Evolutionary conservation across 2,329 filamentous ascomycete genomes (phyloP), one percentile per base, ranked within the genome.

Genomic region (Hypoxylon sp.): DNA sequence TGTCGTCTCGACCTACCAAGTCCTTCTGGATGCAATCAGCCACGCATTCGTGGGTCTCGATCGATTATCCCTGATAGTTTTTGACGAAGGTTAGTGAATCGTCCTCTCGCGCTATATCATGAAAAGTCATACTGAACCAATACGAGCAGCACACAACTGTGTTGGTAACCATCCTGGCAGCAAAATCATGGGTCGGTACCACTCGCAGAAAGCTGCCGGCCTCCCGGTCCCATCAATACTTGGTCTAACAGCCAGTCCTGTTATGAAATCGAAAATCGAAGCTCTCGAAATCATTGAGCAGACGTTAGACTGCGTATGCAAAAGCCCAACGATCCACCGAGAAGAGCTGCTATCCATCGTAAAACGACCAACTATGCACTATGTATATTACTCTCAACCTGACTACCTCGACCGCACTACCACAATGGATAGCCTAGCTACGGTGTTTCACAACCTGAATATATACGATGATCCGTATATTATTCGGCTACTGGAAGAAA

Each of bases 201-300:
- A 89, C 68, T 80, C 82, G 29, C 78, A 76, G 17, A 84, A 83
- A 55, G 69, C 59, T 0, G 69, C 62, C 1, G 83, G 82, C 0
- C 66, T 77, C 0, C 53, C 74, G 0, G 78, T 88, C 1, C 94
- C 94, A 0, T 83, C 84, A 19, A 90, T 97, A 29, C 82, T 97
- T 4, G 94, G 93, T 0, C 82, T 97, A 24, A 94, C 91, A 6
- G 94, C 94, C 0, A 97, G 92, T 68, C 93, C 93, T 0, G 86
- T 93, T 2, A 88, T 91, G 70, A 87, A 84, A 61, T 88, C 86
- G 1, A 85, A 85, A 15, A 77, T 84, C 1, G 79, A 82, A 1
- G 85, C 85, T 37, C 82, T 95, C 13, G 80, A 86, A 78, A 76
- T 78, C 3, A 85, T 97, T 6, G 93, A 97, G 76, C 70, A 77